phyloP scores from a whole-genome alignment of 1,284 basidiomycete genomes.

The Tausonia pullulans region DNA sequence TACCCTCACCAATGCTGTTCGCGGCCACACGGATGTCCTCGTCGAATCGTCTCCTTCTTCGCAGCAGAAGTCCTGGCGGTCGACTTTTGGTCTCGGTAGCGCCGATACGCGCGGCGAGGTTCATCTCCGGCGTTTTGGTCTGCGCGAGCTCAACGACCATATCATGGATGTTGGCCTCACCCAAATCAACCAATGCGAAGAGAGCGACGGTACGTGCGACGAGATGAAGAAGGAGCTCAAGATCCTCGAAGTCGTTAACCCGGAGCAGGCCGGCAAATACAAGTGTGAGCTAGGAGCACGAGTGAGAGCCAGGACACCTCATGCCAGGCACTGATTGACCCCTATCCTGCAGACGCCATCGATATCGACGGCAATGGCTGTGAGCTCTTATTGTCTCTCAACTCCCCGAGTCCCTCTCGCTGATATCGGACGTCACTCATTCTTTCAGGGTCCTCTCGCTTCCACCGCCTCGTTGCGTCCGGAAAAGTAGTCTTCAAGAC shows the following conservation, averaged over 20 bases:
- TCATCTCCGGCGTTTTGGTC: conserved; percentile 15
- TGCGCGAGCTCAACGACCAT: conserved; percentile 28
- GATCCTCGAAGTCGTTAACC: conserved; percentile 25
- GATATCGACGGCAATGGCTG: conserved; percentile 37
- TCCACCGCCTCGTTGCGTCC: conserved; percentile 32
- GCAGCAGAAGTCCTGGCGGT: too few relatives aligned
- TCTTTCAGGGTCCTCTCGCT: conserved; percentile 16
- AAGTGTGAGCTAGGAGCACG: conserved; percentile 25
- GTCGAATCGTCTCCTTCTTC: conserved; percentile 16
- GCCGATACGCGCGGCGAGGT: conserved; percentile 29
- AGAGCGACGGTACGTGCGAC: conserved; percentile 32
- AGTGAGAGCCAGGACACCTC: background rate
- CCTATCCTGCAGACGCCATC: conserved; percentile 9
- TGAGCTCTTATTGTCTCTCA: background rate
- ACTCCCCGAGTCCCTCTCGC: background rate
- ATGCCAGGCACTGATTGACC: too few relatives aligned
- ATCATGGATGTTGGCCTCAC: conserved; percentile 36
- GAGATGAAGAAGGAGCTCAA: conserved; percentile 21
- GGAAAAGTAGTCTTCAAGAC: conserved; percentile 38
- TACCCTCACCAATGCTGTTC: conserved; percentile 23
- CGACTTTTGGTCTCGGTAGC: conserved; percentile 23
- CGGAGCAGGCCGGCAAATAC: conserved; percentile 27
- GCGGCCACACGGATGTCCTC: conserved; percentile 27
- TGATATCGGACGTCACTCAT: conserved; percentile 17
- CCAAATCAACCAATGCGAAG: conserved; percentile 27